phyloP scores from a whole-genome alignment of 2,329 filamentous ascomycete genomes.

The Alternaria sp. region DNA sequence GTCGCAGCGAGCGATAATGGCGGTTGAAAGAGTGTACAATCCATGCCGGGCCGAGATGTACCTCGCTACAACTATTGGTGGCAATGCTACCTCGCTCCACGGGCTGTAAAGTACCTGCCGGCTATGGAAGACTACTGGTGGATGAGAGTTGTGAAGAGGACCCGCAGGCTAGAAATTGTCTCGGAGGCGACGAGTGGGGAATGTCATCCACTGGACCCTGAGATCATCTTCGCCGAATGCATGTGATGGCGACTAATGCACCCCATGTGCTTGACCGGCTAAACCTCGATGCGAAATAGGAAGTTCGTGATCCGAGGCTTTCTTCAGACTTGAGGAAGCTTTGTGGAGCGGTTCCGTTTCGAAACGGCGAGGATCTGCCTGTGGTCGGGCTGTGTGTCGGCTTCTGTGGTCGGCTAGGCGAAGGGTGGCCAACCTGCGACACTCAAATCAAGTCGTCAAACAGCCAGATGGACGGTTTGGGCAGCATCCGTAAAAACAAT shows the following conservation, averaged over 20 bases:
- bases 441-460: constrained; percentile 19
- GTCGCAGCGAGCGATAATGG: constrained; percentile 4
- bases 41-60: constrained; percentile 13
- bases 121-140: constrained; percentile 9
- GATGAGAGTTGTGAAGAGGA: constrained; percentile 13
- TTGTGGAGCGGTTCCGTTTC: constrained; percentile 34
- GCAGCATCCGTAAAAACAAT: constrained; percentile 7
- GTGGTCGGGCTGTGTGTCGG: not conserved
- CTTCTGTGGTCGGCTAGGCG: constrained; percentile 8
- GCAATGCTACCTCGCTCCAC: constrained; percentile 9
- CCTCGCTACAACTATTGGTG: constrained; percentile 1
- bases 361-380: constrained; percentile 6
- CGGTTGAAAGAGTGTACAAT: constrained; percentile 6
- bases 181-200: constrained; percentile 28
- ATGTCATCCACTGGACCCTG: constrained; percentile 34
- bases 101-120: constrained; percentile 5
- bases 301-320: constrained; percentile 1
- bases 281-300: not conserved
- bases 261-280: constrained; percentile 16
- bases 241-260: constrained; percentile 46
- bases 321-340: constrained; percentile 27
- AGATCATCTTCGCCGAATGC: constrained; percentile 27
- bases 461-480: constrained; percentile 7
- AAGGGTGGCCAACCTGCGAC: constrained; percentile 14
- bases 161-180: constrained; percentile 38